phyloP scores from a whole-genome alignment of 495 filamentous ascomycete genomes.

The Jackrogersella multiformis region DNA sequence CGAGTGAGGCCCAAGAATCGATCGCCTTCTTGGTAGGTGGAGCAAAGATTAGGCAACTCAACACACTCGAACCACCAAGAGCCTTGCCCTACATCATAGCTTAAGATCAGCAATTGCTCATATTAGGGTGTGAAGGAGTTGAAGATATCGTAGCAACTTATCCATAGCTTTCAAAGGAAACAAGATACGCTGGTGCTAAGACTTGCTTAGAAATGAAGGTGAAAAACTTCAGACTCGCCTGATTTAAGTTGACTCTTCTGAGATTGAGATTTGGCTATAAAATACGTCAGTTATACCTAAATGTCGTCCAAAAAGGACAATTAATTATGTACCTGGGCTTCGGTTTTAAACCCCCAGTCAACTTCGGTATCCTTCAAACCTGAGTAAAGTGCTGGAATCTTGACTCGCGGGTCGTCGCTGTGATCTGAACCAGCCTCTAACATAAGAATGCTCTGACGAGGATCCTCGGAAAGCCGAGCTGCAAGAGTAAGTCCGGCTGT shows the following conservation, averaged over 20 bases:
- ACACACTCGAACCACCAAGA: conserved; percentile 6
- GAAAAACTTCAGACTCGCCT: not conserved
- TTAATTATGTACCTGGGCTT: not conserved
- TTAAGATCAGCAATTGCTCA: not conserved
- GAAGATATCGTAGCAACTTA: not conserved
- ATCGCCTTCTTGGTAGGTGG: conserved; percentile 54
- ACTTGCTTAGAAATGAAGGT: no score
- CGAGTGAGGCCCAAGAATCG: conserved; percentile 64
- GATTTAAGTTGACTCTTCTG: not conserved
- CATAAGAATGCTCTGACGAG: not conserved
- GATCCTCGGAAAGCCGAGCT: conserved; percentile 51
- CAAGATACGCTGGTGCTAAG: no score
- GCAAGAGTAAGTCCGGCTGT: conserved; percentile 62
- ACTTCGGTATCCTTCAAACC: not conserved
- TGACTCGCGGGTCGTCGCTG: not conserved
- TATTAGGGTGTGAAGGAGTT: not conserved
- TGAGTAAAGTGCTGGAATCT: not conserved
- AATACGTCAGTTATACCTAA: not conserved
- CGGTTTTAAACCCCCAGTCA: not conserved
- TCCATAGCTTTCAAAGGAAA: no score
- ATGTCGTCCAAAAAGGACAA: not conserved
- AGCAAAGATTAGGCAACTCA: conserved; percentile 47
- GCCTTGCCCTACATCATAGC: not conserved
- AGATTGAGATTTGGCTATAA: not conserved
- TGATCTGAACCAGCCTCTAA: not conserved